phyloP scores from a whole-genome alignment of 305 asterid genomes.

The Fraxinus nigra region DNA sequence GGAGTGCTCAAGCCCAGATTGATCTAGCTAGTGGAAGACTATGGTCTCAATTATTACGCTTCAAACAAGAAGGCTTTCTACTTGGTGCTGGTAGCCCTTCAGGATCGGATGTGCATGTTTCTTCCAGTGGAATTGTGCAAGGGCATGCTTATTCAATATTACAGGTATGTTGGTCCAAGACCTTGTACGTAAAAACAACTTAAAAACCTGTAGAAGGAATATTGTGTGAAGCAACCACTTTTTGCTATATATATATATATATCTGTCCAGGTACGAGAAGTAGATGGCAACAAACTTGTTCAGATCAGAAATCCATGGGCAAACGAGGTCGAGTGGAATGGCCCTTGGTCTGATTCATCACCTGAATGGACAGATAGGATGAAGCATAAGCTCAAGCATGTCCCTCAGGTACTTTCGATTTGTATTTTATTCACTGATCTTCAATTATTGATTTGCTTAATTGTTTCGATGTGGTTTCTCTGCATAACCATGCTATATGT shows the following conservation, averaged over 20 bases:
- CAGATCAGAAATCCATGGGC: constrained; percentile 99
- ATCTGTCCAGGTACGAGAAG: constrained; percentile 65
- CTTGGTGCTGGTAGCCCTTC: constrained; percentile 99
- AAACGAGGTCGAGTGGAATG: constrained; percentile 97
- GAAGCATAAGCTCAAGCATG: constrained; percentile 95
- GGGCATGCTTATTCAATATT: constrained; percentile 98
- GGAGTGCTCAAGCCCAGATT: constrained; percentile 91
- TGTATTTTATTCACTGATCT: neutral
- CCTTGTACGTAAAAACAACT: neutral
- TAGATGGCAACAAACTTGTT: constrained; percentile 86
- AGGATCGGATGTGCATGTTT: constrained; percentile 94
- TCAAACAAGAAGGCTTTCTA: constrained; percentile 90
- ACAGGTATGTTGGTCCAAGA: constrained; percentile 49
- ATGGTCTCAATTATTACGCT: constrained; percentile 92
- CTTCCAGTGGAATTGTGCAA: constrained; percentile 94
- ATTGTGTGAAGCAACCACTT: constrained; percentile 8
- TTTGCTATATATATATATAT: neutral
- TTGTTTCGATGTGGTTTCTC: neutral
- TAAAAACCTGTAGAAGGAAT: constrained; percentile 4
- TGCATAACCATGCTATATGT: neutral
- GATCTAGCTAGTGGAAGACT: constrained; percentile 97
- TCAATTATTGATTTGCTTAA: neutral
- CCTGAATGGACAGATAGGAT: constrained; percentile 99
- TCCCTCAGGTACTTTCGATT: constrained; percentile 60
- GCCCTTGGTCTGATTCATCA: constrained; percentile 98